phyloP scores from a whole-genome alignment of 2,329 filamentous ascomycete species.

The Tolypocladium ophioglossoides region DNA sequence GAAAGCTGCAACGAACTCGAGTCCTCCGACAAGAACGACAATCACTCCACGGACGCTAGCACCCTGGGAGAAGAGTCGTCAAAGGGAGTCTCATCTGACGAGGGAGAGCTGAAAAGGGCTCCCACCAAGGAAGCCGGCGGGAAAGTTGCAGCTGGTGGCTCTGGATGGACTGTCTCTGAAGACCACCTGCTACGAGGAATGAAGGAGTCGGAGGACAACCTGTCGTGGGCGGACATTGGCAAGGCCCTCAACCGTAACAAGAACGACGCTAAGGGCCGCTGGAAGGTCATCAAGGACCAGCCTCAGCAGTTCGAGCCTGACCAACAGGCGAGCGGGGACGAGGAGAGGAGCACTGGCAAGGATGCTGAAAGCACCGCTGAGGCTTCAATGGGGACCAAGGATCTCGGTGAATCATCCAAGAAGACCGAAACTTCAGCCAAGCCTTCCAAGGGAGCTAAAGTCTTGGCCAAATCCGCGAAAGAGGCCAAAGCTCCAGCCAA shows the following conservation, averaged over 20 bases:
- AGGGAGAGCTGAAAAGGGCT: not conserved
- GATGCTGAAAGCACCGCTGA: not conserved
- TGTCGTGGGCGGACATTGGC: conserved; percentile 20
- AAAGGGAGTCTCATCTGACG: not conserved
- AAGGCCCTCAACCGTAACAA: conserved; percentile 15
- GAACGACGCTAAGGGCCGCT: conserved; percentile 19
- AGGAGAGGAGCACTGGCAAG: not conserved
- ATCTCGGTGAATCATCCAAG: not conserved
- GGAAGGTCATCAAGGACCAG: conserved; percentile 19
- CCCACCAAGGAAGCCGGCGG: not conserved
- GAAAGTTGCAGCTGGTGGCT: not conserved
- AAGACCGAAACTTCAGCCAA: not conserved
- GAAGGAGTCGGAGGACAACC: conserved; percentile 16
- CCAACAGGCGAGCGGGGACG: conserved; percentile 1
- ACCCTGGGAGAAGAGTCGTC: conserved; percentile 3
- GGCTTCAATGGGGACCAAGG: not conserved
- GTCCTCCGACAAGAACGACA: conserved; percentile 2
- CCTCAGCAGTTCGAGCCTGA: conserved; percentile 2
- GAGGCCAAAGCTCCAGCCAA: not conserved
- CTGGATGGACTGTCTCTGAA: conserved; percentile 23
- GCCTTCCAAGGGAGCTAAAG: not conserved
- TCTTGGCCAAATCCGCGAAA: not conserved
- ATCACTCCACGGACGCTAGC: conserved; percentile 2
- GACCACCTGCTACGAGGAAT: conserved; percentile 22
- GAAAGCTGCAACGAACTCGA: not conserved